Base-by-base conservation (phyloP, 331 rosid genomes). In the Ulmus americana region DNA sequence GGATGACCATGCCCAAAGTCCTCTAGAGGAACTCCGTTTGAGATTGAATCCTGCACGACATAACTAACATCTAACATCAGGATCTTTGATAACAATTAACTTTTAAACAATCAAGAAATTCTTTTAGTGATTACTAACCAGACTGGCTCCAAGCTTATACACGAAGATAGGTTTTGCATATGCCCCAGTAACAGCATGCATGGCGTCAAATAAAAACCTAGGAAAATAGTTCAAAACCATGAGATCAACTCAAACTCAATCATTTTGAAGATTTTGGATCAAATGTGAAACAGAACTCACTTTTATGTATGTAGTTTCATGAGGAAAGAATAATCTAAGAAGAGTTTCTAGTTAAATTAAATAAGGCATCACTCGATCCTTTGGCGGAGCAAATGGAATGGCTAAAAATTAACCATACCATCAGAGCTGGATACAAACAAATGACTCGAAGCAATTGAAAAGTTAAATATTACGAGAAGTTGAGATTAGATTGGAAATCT, bases 141-240 rank as follows among this genome's bases (percentile, higher is more conserved):
- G 81, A 78, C 70, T 68, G 42, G 95, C 97, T 64, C 97, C 95
- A 41, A 94, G 88, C 79, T 84, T 87, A 70, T 94, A 97, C 70
- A 90, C 95, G 69, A 90, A 94, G 68, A 94, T 94, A 40, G 99
- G 96, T 72, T 80, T 82, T 41, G 96, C 92, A 76, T 94, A 94
- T 74, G 99, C 97, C 61, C 99, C 99, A 67, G 96, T 82, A 73
- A 94, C 91, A n/a, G 99, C 99, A 74, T 94, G 99, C 99, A 94
- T 90, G 76, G 96, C 97, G 61, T 94, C 99, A 71, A 84, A 90
- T 59, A 74, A 48, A 75, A 90, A 87, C 95, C 97, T 94, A 64
- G 62, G 67, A 76, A 59, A 52, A 70, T 64, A 55, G 45, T 65
- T 70, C 64, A 64, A 64, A 66, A 63, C 59, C 59, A 41, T 46